Conservation (phyloP, 2,329 filamentous ascomycete genomes). For the Tothia fuscella region DNA sequence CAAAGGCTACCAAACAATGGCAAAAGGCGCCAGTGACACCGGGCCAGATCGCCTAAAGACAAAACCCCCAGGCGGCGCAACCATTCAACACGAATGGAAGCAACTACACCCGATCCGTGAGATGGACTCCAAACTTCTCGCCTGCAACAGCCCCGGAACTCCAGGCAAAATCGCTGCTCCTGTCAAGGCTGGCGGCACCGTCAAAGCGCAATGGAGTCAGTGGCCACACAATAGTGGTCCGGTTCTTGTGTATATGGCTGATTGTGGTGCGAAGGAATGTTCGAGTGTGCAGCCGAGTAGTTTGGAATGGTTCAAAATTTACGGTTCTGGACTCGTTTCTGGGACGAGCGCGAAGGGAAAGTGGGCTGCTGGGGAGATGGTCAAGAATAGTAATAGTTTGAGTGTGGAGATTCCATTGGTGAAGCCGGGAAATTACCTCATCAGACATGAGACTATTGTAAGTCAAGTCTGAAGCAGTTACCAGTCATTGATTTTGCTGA, state of each 20-base stretch:
- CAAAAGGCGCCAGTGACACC: not conserved
- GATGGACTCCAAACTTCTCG: not conserved
- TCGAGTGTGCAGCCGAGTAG: not conserved
- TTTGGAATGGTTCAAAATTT: not conserved
- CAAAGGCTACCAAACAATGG: not conserved
- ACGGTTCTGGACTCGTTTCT: not conserved
- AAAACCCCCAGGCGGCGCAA: not conserved
- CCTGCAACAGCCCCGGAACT: not conserved
- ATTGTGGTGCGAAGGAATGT: not conserved
- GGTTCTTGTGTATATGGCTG: not conserved
- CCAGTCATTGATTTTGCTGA: not conserved
- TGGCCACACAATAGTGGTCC: not conserved
- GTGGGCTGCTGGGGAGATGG: not conserved
- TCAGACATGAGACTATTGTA: not conserved
- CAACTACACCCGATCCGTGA: not conserved
- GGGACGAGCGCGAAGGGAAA: not conserved
- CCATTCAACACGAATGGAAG: not conserved
- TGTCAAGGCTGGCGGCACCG: not conserved
- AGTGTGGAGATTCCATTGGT: not conserved
- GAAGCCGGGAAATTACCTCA: not conserved
- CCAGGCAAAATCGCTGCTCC: not conserved
- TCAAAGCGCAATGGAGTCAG: not conserved
- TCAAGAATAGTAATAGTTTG: not conserved
- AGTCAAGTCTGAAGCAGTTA: not conserved
- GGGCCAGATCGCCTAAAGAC: not conserved